Base-by-base conservation (phyloP, 441 rosid genomes). In the Breynia disticha region DNA sequence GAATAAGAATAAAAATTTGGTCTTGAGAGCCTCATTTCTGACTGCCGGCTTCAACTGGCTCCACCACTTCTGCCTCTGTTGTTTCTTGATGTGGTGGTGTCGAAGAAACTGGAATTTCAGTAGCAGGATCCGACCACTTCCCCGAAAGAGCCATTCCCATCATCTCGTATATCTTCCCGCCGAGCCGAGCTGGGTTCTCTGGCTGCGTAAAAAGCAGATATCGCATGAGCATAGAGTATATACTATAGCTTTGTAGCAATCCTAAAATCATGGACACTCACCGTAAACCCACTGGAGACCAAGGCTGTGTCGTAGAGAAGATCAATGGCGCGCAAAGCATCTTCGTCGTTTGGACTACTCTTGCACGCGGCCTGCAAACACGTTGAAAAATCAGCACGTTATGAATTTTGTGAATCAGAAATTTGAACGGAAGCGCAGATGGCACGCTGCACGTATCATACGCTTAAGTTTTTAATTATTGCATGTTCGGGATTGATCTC, bases 141-240 rank as follows among this genome's bases (percentile, higher is more conserved):
- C 81, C 84, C 0, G 87, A 69, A 58, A 87, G 81, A 47, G 96
- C 94, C 68, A 69, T 58, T 42, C 76, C 84, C 95, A 91, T 83
- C 95, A 87, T 82, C 81, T 88, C 95, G 46, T 88, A 91, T 71
- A 91, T 91, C 82, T 91, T 91, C 65, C 94, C 84, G 28, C 96
- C 88, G 0, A 91, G 91, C 68, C 87, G 75, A 2, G 94, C 96
- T 19, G 96, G 95, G 67, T 88, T 74, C 61, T 87, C 98, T 5
- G 95, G 95, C 98, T 91, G 84, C 75, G 72, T 13, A 18, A 51
- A 65, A n/a, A 59, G 17, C 52, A 64, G 9, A 32, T 39, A 38
- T 16, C 6, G 14, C 18, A 16, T 16, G 14, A 17, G 22, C 14
- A 7, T 6, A 48, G 0, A 16, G 18, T 16, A 3, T 14, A 19